These are phyloP conservation scores for Penicillium rolfsii DNA, from an alignment of 2,329 filamentous ascomycete genomes.

Conservation along the genomic window DNA sequence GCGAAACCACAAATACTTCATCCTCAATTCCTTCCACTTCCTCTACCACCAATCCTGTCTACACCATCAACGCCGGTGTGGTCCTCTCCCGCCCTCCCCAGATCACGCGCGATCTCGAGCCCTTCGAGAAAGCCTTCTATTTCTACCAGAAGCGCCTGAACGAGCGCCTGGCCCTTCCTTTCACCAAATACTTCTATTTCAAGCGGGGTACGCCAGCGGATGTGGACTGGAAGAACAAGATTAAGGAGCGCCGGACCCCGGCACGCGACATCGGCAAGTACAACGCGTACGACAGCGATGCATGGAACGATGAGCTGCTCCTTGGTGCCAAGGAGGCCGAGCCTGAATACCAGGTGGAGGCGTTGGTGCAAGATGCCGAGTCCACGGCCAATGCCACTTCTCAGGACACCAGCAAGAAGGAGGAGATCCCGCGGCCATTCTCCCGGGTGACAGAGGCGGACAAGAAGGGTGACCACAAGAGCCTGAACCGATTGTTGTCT, in stretches of 20 bases:
- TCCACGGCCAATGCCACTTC: constrained; percentile 45
- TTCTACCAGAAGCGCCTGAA: constrained; percentile 98
- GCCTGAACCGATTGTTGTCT: constrained; percentile 77
- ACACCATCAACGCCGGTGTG: constrained; percentile 66
- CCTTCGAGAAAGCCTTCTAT: constrained; percentile 91
- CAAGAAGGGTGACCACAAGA: constrained; percentile 69
- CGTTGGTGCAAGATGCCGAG: constrained; percentile 75
- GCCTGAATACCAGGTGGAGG: constrained; percentile 67
- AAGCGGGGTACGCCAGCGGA: constrained; percentile 84
- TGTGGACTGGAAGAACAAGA: constrained; percentile 87
- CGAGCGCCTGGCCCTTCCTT: constrained; percentile 84
- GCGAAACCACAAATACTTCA: constrained; percentile 40
- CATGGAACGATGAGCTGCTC: constrained; percentile 90
- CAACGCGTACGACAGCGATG: constrained; percentile 70
- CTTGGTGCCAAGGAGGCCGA: constrained; percentile 71
- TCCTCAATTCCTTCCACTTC: constrained; percentile 29
- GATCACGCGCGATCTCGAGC: constrained; percentile 78
- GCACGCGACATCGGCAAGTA: constrained; percentile 86
- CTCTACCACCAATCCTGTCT: constrained; percentile 40
- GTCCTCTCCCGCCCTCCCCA: constrained; percentile 87
- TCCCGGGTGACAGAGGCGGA: constrained; percentile 78
- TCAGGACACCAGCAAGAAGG: constrained; percentile 55
- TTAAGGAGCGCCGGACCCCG: constrained; percentile 73
- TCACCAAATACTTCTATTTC: constrained; percentile 91
- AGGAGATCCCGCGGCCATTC: constrained; percentile 71